Evolutionary conservation across 345 rosid species (phyloP).

Genomic region (Eucalyptus regnans): DNA sequence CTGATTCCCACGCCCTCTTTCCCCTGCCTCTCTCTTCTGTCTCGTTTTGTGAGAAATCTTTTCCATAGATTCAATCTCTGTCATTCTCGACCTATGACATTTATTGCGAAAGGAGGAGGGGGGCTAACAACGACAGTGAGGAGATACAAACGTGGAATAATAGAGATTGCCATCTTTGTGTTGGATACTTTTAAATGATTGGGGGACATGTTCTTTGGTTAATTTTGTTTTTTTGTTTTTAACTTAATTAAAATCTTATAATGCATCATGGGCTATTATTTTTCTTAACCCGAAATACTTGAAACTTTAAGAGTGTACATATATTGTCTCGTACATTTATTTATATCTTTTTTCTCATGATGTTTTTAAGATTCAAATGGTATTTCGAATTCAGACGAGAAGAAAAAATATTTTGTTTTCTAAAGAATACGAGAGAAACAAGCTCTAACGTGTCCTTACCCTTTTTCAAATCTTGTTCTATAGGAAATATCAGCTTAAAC

Average conservation of each 20-base stretch:
- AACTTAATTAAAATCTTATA: neutral
- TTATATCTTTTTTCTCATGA: neutral
- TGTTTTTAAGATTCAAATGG: neutral
- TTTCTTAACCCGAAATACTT: neutral
- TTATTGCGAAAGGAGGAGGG: neutral
- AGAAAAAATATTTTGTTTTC: neutral
- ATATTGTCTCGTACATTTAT: neutral
- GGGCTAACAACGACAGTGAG: neutral
- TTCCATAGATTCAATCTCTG: neutral
- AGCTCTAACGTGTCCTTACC: neutral
- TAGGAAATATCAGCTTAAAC: neutral
- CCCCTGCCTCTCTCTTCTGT: neutral
- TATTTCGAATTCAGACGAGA: accelerated
- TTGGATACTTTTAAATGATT: neutral
- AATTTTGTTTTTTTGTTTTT: neutral
- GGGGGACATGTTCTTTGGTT: neutral
- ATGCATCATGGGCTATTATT: neutral
- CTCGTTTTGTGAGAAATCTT: neutral
- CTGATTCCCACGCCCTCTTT: neutral
- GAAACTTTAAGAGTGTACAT: neutral
- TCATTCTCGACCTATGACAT: neutral
- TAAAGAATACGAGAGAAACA: neutral
- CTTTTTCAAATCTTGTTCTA: accelerated
- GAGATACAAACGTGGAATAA: neutral
- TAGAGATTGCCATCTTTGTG: too few relatives aligned